A percentile compares a stretch with the other conserved stretches of the same genome.
phyloP scores from a whole-genome alignment of 176 grass and related monocot genomes.

The Panicum miliaceum region DNA sequence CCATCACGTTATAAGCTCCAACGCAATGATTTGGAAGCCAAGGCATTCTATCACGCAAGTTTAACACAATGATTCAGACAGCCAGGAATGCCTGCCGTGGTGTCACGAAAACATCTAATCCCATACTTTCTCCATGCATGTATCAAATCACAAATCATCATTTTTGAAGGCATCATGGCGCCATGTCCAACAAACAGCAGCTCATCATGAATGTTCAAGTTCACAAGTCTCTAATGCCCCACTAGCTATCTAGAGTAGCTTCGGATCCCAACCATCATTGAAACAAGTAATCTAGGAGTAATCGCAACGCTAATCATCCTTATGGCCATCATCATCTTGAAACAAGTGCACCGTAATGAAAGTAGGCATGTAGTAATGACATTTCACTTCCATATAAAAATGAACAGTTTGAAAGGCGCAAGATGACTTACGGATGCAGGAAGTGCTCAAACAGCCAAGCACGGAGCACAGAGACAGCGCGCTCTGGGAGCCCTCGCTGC shows the following conservation, averaged over 20 bases:
- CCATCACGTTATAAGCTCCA: conserved; percentile 19
- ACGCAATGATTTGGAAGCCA: conserved; percentile 39
- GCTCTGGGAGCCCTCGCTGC: conserved; percentile 90
- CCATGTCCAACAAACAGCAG: conserved; percentile 24
- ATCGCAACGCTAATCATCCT: not conserved
- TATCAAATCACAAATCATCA: conserved; percentile 21
- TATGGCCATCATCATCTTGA: not conserved
- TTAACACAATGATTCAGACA: conserved; percentile 48
- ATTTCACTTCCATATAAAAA: not conserved
- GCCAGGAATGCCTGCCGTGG: conserved; percentile 20
- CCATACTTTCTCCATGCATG: conserved; percentile 20
- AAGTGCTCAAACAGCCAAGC: conserved; percentile 97
- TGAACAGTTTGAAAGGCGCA: not conserved
- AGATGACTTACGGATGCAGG: conserved; percentile 84
- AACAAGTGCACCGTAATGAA: not conserved
- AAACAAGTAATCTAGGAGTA: not conserved
- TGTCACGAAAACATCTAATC: conserved; percentile 18
- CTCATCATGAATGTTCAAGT: conserved; percentile 31
- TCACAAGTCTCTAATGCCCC: not conserved
- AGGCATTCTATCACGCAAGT: conserved; percentile 30
- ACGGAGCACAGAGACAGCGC: conserved; percentile 81
- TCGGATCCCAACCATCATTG: not conserved
- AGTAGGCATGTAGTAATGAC: not conserved
- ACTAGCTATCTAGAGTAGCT: not conserved
- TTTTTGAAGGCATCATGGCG: conserved; percentile 13